Percentiles rank a stretch among this genome's conserved stretches.
phyloP scores from a whole-genome alignment of 2,329 filamentous ascomycete species.

The Blastomyces gilchristii region DNA sequence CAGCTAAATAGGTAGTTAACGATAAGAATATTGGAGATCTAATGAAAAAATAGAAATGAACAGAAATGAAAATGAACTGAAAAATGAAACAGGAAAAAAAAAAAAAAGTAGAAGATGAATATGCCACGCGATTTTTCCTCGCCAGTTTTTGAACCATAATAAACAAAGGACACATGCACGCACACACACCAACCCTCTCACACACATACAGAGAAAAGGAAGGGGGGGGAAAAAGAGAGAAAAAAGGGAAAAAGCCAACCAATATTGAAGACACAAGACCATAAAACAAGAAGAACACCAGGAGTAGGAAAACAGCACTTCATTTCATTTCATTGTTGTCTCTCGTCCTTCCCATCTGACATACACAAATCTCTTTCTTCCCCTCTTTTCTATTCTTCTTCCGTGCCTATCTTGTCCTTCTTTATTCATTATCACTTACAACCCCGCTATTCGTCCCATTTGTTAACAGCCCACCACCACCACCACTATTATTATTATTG shows the following conservation, averaged over 20 bases:
- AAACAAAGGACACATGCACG: background rate
- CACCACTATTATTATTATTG: background rate
- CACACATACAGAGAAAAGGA: background rate
- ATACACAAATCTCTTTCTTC: background rate
- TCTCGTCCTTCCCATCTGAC: background rate
- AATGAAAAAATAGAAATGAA: background rate
- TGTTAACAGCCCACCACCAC: conserved; percentile 16
- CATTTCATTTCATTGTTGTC: background rate
- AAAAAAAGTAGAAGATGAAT: background rate
- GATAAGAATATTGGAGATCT: background rate
- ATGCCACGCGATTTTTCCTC: conserved; percentile 1
- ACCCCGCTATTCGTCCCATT: conserved; percentile 26
- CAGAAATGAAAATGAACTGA: background rate
- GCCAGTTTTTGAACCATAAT: background rate
- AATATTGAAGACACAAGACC: background rate
- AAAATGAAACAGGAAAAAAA: background rate
- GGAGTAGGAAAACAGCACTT: background rate
- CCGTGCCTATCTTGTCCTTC: background rate
- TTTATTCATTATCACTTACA: conserved; percentile 24
- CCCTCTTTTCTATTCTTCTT: background rate
- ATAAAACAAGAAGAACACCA: background rate
- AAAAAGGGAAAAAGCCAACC: background rate
- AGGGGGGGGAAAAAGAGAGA: background rate
- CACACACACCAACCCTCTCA: background rate
- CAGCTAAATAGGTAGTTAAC: background rate